phyloP scores from a whole-genome alignment of 2,329 filamentous ascomycete species.

The Endocalyx cinctus region DNA sequence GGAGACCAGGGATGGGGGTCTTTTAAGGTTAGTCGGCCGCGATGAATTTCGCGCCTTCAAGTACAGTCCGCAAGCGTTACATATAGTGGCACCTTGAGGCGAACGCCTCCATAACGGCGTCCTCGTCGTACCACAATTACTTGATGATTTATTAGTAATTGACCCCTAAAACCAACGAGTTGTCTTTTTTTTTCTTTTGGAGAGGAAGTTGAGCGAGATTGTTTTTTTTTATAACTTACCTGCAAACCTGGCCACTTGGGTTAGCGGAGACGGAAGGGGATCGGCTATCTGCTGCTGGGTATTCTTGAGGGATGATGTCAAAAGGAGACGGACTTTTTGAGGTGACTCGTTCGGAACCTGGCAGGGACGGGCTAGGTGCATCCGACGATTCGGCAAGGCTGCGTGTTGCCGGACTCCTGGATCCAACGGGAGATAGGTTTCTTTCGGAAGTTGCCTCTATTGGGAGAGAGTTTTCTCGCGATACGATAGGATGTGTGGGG shows the following conservation, averaged over 20 bases:
- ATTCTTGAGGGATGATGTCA: constrained; percentile 17
- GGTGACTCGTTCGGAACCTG: constrained; percentile 23
- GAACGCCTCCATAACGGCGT: constrained; percentile 94
- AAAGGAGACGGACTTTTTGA: constrained; percentile 28
- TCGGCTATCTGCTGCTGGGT: constrained; percentile 8
- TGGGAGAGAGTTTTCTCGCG: constrained; percentile 19
- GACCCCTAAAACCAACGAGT: too few species aligned
- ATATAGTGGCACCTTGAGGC: constrained; percentile 89
- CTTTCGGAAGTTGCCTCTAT: constrained; percentile 15
- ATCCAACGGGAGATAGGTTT: constrained; percentile 16
- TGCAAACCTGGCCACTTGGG: constrained; percentile 29
- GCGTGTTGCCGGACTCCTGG: constrained; percentile 21
- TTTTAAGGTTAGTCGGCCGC: constrained; percentile 85
- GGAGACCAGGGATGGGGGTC: constrained; percentile 54
- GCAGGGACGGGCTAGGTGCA: constrained; percentile 21
- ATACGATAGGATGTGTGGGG: constrained; percentile 22
- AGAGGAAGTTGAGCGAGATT: neutral
- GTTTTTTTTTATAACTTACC: too few species aligned
- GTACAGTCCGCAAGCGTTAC: constrained; percentile 95
- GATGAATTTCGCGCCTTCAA: constrained; percentile 88
- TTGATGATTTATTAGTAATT: constrained; percentile 37
- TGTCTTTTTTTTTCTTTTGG: too few species aligned
- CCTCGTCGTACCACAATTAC: constrained; percentile 90
- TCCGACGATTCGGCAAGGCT: constrained; percentile 22
- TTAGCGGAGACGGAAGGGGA: constrained; percentile 9